Conservation (phyloP, 169 alveolate species). For the Plasmodium coatneyi region DNA sequence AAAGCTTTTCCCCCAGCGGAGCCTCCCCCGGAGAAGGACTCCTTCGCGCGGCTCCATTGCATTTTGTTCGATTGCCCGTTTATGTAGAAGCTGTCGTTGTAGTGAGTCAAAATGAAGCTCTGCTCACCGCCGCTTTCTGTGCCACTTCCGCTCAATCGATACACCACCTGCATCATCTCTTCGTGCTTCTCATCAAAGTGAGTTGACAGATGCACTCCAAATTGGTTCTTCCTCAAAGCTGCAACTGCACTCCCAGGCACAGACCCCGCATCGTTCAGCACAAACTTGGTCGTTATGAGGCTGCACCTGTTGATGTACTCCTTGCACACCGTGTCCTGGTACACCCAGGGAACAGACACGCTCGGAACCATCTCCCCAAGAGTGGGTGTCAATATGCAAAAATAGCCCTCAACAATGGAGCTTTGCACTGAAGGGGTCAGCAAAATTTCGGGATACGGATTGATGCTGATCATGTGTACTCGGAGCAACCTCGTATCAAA, state of each 20-base stretch:
- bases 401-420: conserved; percentile 7
- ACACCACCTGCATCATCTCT: conserved; percentile 52
- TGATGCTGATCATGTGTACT: conserved; percentile 37
- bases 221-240: neutral
- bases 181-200: conserved; percentile 66
- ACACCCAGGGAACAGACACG: neutral
- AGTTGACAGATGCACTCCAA: conserved; percentile 15
- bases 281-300: conserved; percentile 15
- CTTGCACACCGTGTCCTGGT: conserved; percentile 36
- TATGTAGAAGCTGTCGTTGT: conserved; percentile 24
- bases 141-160: neutral
- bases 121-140: neutral
- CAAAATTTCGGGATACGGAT: conserved; percentile 62
- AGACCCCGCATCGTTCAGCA: neutral
- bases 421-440: neutral
- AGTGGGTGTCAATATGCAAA: conserved; percentile 6
- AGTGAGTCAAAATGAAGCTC: conserved; percentile 24
- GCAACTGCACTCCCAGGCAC: neutral
- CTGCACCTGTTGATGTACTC: conserved; percentile 45
- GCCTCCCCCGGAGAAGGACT: neutral
- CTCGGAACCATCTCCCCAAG: conserved; percentile 1
- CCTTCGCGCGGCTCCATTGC: neutral
- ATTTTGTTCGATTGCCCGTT: conserved; percentile 15
- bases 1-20: neutral
- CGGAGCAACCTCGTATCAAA: conserved; percentile 62